phyloP scores from a whole-genome alignment of 2,329 filamentous ascomycete genomes.

The Zymoseptoria passerinii region DNA sequence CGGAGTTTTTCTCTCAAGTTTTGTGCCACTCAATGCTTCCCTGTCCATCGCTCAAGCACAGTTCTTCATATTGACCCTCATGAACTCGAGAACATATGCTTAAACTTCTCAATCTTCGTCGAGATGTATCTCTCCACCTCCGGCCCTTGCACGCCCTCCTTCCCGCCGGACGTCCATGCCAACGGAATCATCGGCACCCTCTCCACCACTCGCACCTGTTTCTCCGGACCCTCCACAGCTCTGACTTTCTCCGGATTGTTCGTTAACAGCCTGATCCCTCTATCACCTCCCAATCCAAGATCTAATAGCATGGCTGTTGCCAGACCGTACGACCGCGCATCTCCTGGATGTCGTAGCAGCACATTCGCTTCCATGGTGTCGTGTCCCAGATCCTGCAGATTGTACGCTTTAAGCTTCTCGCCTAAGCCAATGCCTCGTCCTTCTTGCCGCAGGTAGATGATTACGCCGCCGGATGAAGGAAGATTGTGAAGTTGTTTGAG shows the following conservation, averaged over 20 bases:
- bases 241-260: conserved; percentile 97
- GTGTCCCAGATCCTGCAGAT: conserved; percentile 91
- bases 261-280: conserved; percentile 73
- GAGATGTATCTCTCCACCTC: conserved; percentile 92
- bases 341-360: conserved; percentile 80
- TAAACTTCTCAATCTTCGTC: conserved; percentile 63
- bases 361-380: conserved; percentile 97
- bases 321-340: conserved; percentile 90
- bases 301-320: conserved; percentile 91
- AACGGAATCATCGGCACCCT: conserved; percentile 91
- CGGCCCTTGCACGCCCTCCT: conserved; percentile 71
- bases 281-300: conserved; percentile 60
- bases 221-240: conserved; percentile 82
- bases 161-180: conserved; percentile 74
- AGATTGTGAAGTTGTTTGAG: conserved; percentile 5
- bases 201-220: conserved; percentile 81
- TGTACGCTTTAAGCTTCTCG: conserved; percentile 97
- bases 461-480: conserved; percentile 63
- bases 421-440: conserved; percentile 89
- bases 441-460: conserved; percentile 92
- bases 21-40: neutral
- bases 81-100: conserved; percentile 38
- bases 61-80: neutral
- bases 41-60: neutral
- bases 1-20: neutral